Conservation (phyloP, 2,329 filamentous ascomycete species). For the Amauroascus niger region DNA sequence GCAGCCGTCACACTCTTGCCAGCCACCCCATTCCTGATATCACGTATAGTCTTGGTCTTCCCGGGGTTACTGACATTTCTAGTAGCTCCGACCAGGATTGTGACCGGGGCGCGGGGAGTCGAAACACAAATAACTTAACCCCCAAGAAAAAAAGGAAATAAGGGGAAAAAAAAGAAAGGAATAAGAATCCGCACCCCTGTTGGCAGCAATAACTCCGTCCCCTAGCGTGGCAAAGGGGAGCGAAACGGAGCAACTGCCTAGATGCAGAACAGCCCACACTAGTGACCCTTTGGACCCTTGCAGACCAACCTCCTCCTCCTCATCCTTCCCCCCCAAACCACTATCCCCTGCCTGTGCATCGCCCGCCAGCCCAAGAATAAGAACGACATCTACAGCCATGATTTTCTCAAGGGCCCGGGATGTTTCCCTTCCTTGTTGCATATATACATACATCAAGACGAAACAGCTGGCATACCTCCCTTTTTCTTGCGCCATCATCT, state of each 20-base stretch:
- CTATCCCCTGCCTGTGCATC: background rate
- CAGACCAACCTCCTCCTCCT: background rate
- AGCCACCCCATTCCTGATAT: background rate
- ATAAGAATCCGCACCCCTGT: too few relatives aligned
- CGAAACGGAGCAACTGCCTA: background rate
- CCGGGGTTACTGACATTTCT: background rate
- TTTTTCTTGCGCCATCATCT: background rate
- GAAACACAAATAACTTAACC: too few relatives aligned
- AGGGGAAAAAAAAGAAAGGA: too few relatives aligned
- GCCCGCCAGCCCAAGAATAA: background rate
- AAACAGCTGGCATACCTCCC: background rate
- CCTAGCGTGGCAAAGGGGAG: background rate
- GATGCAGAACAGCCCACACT: background rate
- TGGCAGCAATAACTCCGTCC: background rate
- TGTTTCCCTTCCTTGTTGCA: background rate
- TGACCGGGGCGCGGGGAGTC: too few relatives aligned
- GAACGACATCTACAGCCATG: conserved; percentile 7
- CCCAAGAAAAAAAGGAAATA: too few relatives aligned
- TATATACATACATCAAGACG: background rate
- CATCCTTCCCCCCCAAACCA: background rate
- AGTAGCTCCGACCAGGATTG: background rate
- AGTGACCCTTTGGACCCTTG: background rate
- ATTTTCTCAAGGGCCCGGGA: background rate
- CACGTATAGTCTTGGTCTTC: background rate
- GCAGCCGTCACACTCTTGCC: too few relatives aligned